Percentiles rank a stretch among this genome's conserved stretches.
Evolutionary conservation across 805 yeast genomes (phyloP).

Genomic region (Wickerhamomyces alni): DNA sequence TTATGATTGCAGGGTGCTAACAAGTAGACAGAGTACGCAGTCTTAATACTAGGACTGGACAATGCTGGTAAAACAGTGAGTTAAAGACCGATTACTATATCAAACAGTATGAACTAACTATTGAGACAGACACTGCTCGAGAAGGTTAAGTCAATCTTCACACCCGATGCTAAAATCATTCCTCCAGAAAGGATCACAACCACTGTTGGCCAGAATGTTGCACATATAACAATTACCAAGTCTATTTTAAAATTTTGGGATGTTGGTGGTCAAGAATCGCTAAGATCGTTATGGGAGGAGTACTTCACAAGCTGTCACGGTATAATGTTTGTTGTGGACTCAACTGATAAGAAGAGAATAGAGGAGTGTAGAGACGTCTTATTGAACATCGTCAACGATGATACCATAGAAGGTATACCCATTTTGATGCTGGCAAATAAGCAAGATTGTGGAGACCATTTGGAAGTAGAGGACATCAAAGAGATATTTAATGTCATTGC

Average conservation of each 20-base stretch:
- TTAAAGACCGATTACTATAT: too few species aligned
- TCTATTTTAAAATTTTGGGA: conserved; percentile 81
- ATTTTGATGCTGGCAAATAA: conserved; percentile 93
- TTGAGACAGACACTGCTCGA: conserved; percentile 49
- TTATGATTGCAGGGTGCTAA: too few species aligned
- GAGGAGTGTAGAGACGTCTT: conserved; percentile 75
- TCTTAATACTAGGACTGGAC: conserved; percentile 83
- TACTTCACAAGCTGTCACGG: conserved; percentile 87
- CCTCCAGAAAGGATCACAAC: conserved; percentile 70
- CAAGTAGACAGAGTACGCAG: conserved; percentile 68
- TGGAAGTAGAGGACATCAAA: conserved; percentile 76
- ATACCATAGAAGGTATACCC: conserved; percentile 72
- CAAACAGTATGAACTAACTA: too few species aligned
- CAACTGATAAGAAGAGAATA: conserved; percentile 76
- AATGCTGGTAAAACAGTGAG: conserved; percentile 86
- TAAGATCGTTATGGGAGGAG: conserved; percentile 81
- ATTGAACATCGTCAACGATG: conserved; percentile 47
- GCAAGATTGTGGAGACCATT: conserved; percentile 68
- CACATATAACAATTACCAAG: conserved; percentile 32
- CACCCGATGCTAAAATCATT: conserved; percentile 36
- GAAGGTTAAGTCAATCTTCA: conserved; percentile 51
- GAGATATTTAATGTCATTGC: conserved; percentile 79
- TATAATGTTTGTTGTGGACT: conserved; percentile 86
- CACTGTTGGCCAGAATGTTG: conserved; percentile 89
- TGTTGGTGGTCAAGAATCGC: conserved; percentile 88